Base-by-base conservation (phyloP, 352 stramenopile species). In the Globisporangium acanthophoron region DNA sequence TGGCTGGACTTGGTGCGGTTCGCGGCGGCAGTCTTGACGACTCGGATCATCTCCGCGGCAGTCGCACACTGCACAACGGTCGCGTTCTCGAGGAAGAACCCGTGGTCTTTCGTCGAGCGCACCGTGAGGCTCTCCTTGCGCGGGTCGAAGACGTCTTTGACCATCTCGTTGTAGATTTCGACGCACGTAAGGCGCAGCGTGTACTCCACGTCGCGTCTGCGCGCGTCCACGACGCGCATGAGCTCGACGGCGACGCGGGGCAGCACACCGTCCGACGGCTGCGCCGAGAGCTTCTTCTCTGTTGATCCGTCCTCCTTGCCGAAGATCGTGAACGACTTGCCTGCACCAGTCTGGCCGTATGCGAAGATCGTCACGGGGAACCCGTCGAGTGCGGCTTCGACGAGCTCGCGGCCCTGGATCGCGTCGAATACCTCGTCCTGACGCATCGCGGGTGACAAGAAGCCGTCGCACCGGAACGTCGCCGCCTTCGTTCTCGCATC, bases 271-370 rank as follows among this genome's bases (percentile, higher is more conserved):
- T 91, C 73, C 3, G 64, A 60, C 8, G 72, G 48, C 16, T 74
- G 61, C 16, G 70, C 43, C 11, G 43, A 51, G 41, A 69, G 46
- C 46, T 66, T 76, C 24, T 65, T 67, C 51, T 74, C 67, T 0
- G 58, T 69, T 16, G 52, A 33, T 5, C 59, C 54, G 9, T 87
- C 67, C 45, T 91, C 81, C 24, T 76, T 75, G 3, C 81, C 78
- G 48, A 91, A 91, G 61, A 91, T 89, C 16, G 78, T 88, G 48
- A 78, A 85, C 9, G 77, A 88, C 56, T 91, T 91, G 49, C 81
- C 81, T 0, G 81, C 77, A 9, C 81, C 81, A 0, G 78, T 88
- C 60, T 91, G 78, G 5, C 81, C 81, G 40, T 91, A 91, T 21
- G 81, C 78, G 52, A 91, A 89, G 33, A 91, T 77, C 27, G 81